Evolutionary conservation across 2,329 filamentous ascomycete genomes (phyloP).

Genomic region (Sporothrix euskadiensis): DNA sequence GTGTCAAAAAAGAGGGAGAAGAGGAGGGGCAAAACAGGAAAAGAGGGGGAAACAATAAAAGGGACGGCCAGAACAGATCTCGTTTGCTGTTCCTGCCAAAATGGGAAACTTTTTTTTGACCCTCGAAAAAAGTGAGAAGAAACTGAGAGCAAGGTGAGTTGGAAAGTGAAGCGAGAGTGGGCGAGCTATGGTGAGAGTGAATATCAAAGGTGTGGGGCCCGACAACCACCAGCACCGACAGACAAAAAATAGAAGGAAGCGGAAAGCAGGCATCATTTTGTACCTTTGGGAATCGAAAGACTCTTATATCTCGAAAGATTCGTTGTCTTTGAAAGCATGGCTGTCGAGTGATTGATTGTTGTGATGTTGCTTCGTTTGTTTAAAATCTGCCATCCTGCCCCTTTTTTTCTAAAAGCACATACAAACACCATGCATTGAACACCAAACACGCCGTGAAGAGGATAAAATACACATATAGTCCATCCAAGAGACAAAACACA

Average conservation of each 20-base stretch:
- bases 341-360: neutral
- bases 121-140: conserved; percentile 3
- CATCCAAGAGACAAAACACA: neutral
- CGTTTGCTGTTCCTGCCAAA: neutral
- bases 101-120: neutral
- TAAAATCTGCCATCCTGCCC: neutral
- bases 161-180: neutral
- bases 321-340: neutral
- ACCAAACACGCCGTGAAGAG: neutral
- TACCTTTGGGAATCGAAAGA: neutral
- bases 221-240: neutral
- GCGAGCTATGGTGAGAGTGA: neutral
- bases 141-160: neutral
- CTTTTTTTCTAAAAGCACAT: neutral
- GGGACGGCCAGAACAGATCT: neutral
- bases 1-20: neutral
- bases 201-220: neutral
- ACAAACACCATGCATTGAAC: neutral
- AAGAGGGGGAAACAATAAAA: neutral
- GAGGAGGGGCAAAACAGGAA: neutral
- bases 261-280: neutral
- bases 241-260: neutral
- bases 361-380: conserved; percentile 2
- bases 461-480: neutral
- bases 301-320: neutral